Evolutionary conservation across 2,329 filamentous ascomycete species (phyloP).

Genomic region (Ambrosiella cleistominuta): DNA sequence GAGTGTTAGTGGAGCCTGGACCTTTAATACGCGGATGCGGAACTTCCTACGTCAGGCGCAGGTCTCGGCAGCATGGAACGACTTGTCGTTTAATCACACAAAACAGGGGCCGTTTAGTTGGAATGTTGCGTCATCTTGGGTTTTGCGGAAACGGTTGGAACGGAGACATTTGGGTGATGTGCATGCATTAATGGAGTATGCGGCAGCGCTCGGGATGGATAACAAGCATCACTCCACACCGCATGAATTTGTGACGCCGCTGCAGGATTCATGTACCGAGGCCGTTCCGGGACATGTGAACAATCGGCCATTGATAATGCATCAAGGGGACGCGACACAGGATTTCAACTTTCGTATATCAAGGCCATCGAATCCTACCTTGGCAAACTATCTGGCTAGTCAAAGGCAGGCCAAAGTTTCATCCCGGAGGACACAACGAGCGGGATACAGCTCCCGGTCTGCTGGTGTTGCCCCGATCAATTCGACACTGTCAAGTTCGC

Average conservation of each 20-base stretch:
- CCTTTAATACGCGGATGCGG: constrained; percentile 27
- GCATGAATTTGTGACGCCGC: constrained; percentile 21
- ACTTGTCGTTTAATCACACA: constrained; percentile 13
- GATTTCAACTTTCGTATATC: constrained; percentile 23
- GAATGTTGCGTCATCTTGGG: constrained; percentile 25
- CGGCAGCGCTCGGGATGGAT: constrained; percentile 22
- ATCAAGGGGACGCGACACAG: constrained; percentile 16
- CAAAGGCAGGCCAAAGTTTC: constrained; percentile 20
- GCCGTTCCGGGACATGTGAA: constrained; percentile 22
- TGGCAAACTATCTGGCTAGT: constrained; percentile 21
- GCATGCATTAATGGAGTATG: constrained; percentile 23
- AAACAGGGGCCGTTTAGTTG: constrained; percentile 20
- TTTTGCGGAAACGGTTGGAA: constrained; percentile 28
- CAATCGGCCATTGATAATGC: constrained; percentile 10
- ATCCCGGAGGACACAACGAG: not conserved
- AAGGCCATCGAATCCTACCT: constrained; percentile 19
- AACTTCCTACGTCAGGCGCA: constrained; percentile 27
- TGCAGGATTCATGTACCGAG: constrained; percentile 22
- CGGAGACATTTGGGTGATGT: constrained; percentile 27
- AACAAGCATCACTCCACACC: constrained; percentile 15
- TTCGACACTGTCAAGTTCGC: not conserved
- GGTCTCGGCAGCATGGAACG: constrained; percentile 23
- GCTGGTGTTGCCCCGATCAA: constrained; percentile 8
- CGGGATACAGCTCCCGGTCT: constrained; percentile 7
- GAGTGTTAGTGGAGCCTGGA: constrained; percentile 24